Base-by-base conservation (phyloP, 345 rosid genomes). In the Isatis tinctoria region DNA sequence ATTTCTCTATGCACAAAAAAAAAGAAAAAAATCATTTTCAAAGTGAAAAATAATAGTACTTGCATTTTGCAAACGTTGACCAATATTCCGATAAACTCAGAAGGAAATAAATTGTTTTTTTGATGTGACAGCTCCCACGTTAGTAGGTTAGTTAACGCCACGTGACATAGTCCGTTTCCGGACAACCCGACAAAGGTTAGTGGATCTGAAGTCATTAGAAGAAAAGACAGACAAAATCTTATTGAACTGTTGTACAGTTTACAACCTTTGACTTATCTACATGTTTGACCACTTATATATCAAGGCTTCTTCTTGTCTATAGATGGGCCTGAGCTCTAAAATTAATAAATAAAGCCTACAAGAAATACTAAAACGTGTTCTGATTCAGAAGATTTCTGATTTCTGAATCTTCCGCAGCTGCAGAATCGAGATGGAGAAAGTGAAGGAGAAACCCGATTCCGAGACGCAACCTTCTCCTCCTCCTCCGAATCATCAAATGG, bases 401-500 rank as follows among this genome's bases (percentile, higher is more conserved):
- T 9, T 37, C 67, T 71, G 64, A 57, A 8, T 44, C 53, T 14
- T 14, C 47, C 14, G 8, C 66, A 0, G 10, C 47, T 39, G 68
- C 8, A 47, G 45, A 75, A 41, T 53, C 9, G n/a, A 8, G 30
- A 76, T 69, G 74, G 74, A 70, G 54, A 76, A 76, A 54, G 26
- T 36, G 27, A 56, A 59, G 18, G 70, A 67, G 71, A 64, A 76
- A 4, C 9, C 28, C 54, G 49, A 28, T 4, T 18, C 75, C 6
- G 49, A 72, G 64, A 72, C 16, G 64, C 22, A 40, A 60, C 28
- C 20, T n/a, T n/a, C n/a, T n/a, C 41, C 41, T 12, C 41, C 51
- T 36, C 33, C 72, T 16, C 53, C 74, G 33, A 69, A 58, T 40
- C 98, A 94, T 76, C 87, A 74, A 59, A 78, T 54, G 79, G 91